Conservation (phyloP, 1,139 yeast genomes). For the Candida neerlandica region DNA sequence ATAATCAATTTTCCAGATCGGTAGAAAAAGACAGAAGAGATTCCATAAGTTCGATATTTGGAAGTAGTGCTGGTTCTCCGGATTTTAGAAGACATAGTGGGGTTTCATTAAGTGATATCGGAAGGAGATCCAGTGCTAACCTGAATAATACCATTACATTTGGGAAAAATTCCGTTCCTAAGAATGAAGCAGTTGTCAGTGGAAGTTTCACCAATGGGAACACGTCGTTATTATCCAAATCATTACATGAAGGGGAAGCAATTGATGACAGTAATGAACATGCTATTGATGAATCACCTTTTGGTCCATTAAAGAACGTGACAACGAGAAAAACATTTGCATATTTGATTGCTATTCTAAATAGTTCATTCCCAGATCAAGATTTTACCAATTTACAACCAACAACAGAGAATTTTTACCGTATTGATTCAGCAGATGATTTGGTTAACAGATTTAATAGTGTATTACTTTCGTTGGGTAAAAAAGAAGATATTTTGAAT, state of each 20-base stretch:
- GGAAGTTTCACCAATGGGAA: conserved; percentile 4
- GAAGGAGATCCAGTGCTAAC: conserved; percentile 27
- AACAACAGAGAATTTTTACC: conserved; percentile 64
- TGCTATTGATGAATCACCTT: conserved; percentile 69
- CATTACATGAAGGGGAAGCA: conserved; percentile 25
- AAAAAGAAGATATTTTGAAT: conserved; percentile 47
- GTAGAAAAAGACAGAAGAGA: conserved; percentile 44
- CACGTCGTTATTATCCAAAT: conserved; percentile 19
- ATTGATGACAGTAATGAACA: conserved; percentile 21
- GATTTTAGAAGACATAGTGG: conserved; percentile 25
- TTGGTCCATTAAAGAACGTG: conserved; percentile 86
- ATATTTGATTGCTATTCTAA: conserved; percentile 83
- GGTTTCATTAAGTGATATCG: conserved; percentile 23
- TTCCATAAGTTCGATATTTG: conserved; percentile 38
- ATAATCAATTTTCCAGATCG: conserved; percentile 47
- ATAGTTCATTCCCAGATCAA: conserved; percentile 93
- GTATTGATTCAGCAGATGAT: conserved; percentile 49
- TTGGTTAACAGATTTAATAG: conserved; percentile 79
- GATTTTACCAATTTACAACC: conserved; percentile 91
- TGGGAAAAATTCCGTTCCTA: conserved; percentile 10
- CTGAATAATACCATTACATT: conserved; percentile 12
- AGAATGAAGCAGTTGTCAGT: conserved; percentile 3
- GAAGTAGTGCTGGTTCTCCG: conserved; percentile 41
- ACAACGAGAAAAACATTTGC: conserved; percentile 90
- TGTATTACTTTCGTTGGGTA: conserved; percentile 78